phyloP scores from a whole-genome alignment of 345 rosid genomes.

The Camelina laxa region DNA sequence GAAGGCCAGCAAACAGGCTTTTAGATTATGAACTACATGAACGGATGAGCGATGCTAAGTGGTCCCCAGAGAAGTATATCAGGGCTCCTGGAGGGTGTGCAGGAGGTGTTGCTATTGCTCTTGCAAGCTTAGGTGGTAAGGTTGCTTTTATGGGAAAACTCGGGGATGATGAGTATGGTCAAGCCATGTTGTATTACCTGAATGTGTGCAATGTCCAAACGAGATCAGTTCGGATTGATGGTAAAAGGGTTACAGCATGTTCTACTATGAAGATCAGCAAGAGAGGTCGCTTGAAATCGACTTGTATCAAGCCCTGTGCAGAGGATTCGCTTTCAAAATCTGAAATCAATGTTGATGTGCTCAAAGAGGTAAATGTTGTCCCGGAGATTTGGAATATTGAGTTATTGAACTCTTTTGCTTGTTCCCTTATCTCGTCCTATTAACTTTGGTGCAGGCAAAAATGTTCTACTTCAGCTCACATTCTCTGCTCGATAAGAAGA shows the following conservation, averaged over 20 bases:
- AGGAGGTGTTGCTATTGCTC: constrained; percentile 81
- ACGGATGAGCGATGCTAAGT: constrained; percentile 65
- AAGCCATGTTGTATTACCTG: constrained; percentile 74
- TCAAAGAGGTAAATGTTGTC: constrained; percentile 73
- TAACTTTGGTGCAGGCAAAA: constrained; percentile 64
- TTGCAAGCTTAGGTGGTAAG: constrained; percentile 82
- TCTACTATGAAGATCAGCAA: constrained; percentile 81
- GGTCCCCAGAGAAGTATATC: constrained; percentile 74
- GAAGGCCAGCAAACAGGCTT: constrained; percentile 83
- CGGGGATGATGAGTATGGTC: constrained; percentile 83
- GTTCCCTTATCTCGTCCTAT: constrained; percentile 32
- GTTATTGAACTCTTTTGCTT: constrained; percentile 25
- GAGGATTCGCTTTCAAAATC: constrained; percentile 83
- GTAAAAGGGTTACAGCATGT: constrained; percentile 61
- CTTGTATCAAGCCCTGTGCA: constrained; percentile 71
- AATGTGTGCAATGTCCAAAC: constrained; percentile 79
- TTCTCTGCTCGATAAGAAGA: constrained; percentile 74
- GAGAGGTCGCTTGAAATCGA: constrained; percentile 73
- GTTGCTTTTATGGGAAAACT: constrained; percentile 95
- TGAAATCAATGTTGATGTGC: constrained; percentile 80
- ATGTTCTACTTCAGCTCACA: constrained; percentile 87
- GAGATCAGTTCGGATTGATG: constrained; percentile 68
- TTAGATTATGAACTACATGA: constrained; percentile 71
- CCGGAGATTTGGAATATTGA: background rate
- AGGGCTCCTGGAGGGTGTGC: constrained; percentile 90